Conservation (phyloP, 352 stramenopile species). For the Albugo candida region DNA sequence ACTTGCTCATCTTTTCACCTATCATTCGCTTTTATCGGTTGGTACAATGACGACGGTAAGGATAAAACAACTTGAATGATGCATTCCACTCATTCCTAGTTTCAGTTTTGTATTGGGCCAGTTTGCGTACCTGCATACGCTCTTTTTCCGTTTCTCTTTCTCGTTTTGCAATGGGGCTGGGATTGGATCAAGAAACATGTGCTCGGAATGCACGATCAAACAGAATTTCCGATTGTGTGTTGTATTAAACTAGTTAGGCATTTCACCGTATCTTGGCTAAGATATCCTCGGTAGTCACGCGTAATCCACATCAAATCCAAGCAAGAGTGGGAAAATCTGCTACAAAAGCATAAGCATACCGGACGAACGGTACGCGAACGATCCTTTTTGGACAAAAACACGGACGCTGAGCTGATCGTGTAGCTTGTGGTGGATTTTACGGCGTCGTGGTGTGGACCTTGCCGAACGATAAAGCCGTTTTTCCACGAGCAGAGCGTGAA, state of each 20-base stretch:
- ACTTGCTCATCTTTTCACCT: no score
- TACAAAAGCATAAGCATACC: constrained; percentile 41
- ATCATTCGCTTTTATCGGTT: no score
- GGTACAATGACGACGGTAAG: constrained; percentile 17
- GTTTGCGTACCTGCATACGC: constrained; percentile 64
- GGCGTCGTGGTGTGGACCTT: constrained; percentile 77
- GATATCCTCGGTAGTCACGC: constrained; percentile 18
- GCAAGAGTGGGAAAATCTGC: constrained; percentile 52
- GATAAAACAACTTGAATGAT: no score
- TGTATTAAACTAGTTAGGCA: not conserved
- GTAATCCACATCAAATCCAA: constrained; percentile 49
- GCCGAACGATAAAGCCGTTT: constrained; percentile 67
- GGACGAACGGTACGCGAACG: constrained; percentile 25
- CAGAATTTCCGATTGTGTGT: constrained; percentile 26
- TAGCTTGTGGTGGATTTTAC: constrained; percentile 76
- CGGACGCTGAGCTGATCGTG: not conserved
- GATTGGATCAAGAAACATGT: constrained; percentile 46
- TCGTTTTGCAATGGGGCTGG: constrained; percentile 49
- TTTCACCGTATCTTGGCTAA: not conserved
- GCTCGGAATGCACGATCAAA: constrained; percentile 26
- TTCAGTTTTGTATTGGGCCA: constrained; percentile 61
- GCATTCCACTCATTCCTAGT: no score
- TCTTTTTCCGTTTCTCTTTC: constrained; percentile 43
- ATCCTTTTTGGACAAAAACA: not conserved
- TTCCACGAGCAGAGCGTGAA: constrained; percentile 74